These are phyloP conservation scores for Thielaviopsis cerberus DNA, from an alignment of 2,329 filamentous ascomycete species.

Conservation along the genomic window DNA sequence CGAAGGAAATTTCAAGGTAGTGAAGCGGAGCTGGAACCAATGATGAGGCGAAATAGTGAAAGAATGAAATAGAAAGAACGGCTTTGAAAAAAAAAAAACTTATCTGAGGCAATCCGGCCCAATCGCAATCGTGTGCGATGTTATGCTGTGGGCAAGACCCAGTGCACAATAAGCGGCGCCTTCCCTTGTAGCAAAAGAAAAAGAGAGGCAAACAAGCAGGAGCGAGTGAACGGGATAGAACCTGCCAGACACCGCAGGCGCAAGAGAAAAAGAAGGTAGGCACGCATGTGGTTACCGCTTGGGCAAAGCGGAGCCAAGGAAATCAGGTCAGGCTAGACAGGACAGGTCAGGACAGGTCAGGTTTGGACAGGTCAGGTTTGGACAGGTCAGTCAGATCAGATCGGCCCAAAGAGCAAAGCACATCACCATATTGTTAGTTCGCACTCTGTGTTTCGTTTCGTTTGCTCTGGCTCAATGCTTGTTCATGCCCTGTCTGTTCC, in stretches of 20 bases:
- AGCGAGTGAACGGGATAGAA: neutral
- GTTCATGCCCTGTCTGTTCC: too few species aligned
- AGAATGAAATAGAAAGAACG: conserved; percentile 1
- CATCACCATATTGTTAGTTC: too few species aligned
- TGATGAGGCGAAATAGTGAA: conserved; percentile 2
- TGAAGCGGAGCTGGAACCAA: neutral
- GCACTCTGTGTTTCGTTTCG: too few species aligned
- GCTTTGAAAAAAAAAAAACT: neutral
- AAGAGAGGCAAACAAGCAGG: neutral
- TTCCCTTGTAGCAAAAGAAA: neutral
- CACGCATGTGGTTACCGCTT: neutral
- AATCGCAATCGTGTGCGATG: neutral
- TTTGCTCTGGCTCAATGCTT: too few species aligned
- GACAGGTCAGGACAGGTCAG: too few species aligned
- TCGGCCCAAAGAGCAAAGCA: too few species aligned
- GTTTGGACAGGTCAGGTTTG: neutral
- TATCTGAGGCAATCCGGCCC: neutral
- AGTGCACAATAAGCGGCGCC: too few species aligned
- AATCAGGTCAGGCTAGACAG: neutral
- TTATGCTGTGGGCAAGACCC: too few species aligned
- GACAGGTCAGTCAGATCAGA: neutral
- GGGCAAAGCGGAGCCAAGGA: neutral
- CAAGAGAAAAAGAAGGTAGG: neutral
- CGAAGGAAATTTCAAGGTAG: neutral
- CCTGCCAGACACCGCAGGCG: neutral